Evolutionary conservation across 2,329 filamentous ascomycete genomes (phyloP), one percentile per base, ranked within the genome.

Genomic region (Fusarium sterilihyphosum): DNA sequence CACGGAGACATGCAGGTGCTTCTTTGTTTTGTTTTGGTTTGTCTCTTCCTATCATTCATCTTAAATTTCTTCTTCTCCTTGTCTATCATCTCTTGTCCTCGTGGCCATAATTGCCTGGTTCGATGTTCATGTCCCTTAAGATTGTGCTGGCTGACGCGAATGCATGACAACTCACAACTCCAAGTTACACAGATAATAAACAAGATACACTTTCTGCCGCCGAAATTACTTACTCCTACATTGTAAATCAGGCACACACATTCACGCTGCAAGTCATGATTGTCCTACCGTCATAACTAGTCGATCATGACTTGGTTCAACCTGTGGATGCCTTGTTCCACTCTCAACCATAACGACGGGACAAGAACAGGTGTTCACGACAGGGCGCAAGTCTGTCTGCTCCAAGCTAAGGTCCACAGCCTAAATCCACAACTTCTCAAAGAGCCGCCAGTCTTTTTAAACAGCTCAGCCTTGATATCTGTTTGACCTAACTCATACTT

Each of bases 101-200:
- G 73, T 78, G 75, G 71, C 65, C 60, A 60, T 37, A 52, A 65
- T 73, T 76, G 73, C 61, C 47, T 77, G 75, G 72, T 61, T 60
- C 64, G 53, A 38, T 56, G 64, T 67, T 44, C 65, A 16, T 29
- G 18, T 29, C 18, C 20, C 20, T 22, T 47, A 1, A 43, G n/a
- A 14, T 24, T 22, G 29, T 49, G 46, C 68, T 70, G 61, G 60
- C 65, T 61, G 62, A 47, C 62, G 72, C 54, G 52, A 70, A 78
- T 79, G 78, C 77, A 79, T 77, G 78, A 78, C 78, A 79, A 78
- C 78, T 78, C 78, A 79, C 26, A 61, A 53, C 52, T 43, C 43
- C 68, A 53, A 72, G 71, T 76, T 67, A 58, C 65, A 76, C 73
- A 61, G 65, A 57, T n/a, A 50, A 26, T 52, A 44, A 53, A 44